Conservation (phyloP, 176 grass and related monocot species). For the Avena insularis region DNA sequence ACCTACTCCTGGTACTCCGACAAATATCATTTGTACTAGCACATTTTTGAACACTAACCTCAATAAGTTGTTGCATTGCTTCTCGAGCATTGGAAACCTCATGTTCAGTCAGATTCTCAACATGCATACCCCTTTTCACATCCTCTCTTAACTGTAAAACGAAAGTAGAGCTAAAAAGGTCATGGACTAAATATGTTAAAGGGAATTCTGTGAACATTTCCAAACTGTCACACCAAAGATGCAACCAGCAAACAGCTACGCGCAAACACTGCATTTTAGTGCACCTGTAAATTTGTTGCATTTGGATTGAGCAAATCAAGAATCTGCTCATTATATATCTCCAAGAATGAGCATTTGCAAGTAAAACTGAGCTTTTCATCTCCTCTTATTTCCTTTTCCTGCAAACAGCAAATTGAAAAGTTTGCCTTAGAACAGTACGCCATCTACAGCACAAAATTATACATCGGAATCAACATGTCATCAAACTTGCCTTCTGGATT, state of each 20-base stretch:
- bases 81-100: constrained; percentile 89
- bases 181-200: constrained; percentile 24
- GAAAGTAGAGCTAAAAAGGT: constrained; percentile 9
- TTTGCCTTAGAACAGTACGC: constrained; percentile 19
- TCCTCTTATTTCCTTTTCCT: constrained; percentile 88
- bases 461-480: constrained; percentile 19
- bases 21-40: constrained; percentile 9
- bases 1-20: background rate
- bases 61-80: constrained; percentile 85
- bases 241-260: constrained; percentile 11
- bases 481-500: constrained; percentile 78
- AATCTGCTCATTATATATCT: constrained; percentile 98
- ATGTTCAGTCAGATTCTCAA: constrained; percentile 87
- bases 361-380: constrained; percentile 92
- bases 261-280: constrained; percentile 12
- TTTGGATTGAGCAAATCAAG: constrained; percentile 89
- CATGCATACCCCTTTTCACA: constrained; percentile 90
- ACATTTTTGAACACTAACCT: constrained; percentile 34
- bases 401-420: constrained; percentile 41
- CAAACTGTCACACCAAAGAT: background rate
- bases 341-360: constrained; percentile 96
- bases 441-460: constrained; percentile 19
- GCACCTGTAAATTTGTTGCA: constrained; percentile 86
- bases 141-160: constrained; percentile 92
- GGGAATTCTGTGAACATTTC: constrained; percentile 22